phyloP scores from a whole-genome alignment of 2,329 filamentous ascomycete species.

The Hymenoscyphus albidus region DNA sequence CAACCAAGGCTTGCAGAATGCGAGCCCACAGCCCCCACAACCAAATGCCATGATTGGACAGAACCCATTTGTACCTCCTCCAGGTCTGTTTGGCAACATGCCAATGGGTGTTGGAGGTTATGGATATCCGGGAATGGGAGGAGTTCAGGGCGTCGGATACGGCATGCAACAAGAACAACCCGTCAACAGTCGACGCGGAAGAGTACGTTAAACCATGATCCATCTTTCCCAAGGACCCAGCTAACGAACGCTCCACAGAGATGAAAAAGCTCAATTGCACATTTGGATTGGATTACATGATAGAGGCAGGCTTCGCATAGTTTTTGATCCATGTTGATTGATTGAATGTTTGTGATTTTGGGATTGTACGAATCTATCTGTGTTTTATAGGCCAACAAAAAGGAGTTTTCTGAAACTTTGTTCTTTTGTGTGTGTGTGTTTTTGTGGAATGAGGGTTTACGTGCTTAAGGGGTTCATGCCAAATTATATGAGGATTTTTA shows the following conservation, averaged over 20 bases:
- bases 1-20: conserved; percentile 47
- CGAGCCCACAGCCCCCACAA: conserved; percentile 42
- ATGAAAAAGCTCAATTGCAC: conserved; percentile 9
- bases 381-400: not conserved
- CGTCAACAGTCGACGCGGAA: conserved; percentile 53
- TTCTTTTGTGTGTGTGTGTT: no score
- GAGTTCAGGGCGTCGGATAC: conserved; percentile 47
- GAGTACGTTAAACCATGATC: conserved; percentile 41
- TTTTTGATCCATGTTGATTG: not conserved
- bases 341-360: no score
- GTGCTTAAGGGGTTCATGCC: not conserved
- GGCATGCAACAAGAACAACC: conserved; percentile 55
- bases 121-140: conserved; percentile 44
- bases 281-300: conserved; percentile 3
- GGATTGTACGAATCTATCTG: not conserved
- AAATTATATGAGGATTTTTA: conserved; percentile 7
- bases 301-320: conserved; percentile 8
- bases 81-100: conserved; percentile 44
- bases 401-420: not conserved
- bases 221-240: not conserved
- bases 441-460: not conserved
- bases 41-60: conserved; percentile 40
- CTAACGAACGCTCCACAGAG: conserved; percentile 19
- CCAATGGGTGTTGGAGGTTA: conserved; percentile 44
- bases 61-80: conserved; percentile 46